Evolutionary conservation across 305 asterid species (phyloP), one percentile per base, ranked within the genome.

Genomic region (Ilex paraguariensis): DNA sequence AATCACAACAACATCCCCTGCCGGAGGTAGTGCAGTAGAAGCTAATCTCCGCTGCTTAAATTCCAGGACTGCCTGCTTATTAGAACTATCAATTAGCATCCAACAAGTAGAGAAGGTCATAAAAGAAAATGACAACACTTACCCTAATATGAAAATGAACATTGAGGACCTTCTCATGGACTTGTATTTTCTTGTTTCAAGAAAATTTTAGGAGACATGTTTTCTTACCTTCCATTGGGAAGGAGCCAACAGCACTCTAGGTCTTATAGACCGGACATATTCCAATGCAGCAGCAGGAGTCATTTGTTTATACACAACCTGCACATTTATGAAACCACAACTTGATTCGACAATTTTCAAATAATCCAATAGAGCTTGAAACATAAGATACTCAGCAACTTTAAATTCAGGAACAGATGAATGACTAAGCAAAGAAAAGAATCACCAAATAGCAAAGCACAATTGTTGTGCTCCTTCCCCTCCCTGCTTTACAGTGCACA

Each of bases 391-490:
- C 42, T 36, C 42, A 36, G 42, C 4, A 36, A 36, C 42, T 36
- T 36, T 36, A 36, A 5, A 36, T 8, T 36, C 6, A 36, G 42
- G 42, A 36, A 36, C 42, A 36, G 9, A 36, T 36, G 42, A 36
- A 36, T 5, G 42, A 36, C 42, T 17, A 51, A n/a, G 39, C 45
- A 46, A 7, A 36, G 15, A 49, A 11, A 32, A 14, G 4, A 21
- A 21, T 10, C 60, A 88, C 98, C 92, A 91, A 81, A 81, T 87
- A 90, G 60, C 96, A 90, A 46, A 90, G 97, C 66, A 90, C 97
- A 71, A 87, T 66, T 10, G 97, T 90, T 53, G 97, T 87, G 84
- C 97, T 90, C 83, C 97, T 75, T 77, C 97, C 97, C 46, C 97
- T 83, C 50, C 96, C 96, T 5, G 96, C 97, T 80, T 90, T 90